Evolutionary conservation across 225 moss, liverwort and hornwort genomes (phyloP).

Genomic region (Thuidium tamariscinum): DNA sequence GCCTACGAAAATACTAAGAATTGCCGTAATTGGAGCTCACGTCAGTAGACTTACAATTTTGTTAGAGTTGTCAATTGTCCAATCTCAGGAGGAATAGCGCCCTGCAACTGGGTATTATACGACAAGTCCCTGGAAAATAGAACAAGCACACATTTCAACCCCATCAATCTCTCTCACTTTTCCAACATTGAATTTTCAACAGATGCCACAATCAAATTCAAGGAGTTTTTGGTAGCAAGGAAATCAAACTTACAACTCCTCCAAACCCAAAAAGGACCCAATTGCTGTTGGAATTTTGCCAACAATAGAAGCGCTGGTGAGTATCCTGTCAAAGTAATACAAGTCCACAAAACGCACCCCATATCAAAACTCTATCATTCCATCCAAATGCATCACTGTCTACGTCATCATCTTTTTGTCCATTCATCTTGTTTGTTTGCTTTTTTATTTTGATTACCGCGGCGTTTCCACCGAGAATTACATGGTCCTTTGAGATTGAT

Average conservation of each 20-base stretch:
- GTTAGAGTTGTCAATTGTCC: conserved; percentile 9
- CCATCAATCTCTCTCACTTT: not conserved
- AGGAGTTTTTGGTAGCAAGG: not conserved
- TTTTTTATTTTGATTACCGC: not conserved
- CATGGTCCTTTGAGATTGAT: no score
- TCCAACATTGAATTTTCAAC: not conserved
- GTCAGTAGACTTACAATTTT: conserved; percentile 11
- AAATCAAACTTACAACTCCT: conserved; percentile 1
- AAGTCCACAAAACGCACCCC: not conserved
- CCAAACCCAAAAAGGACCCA: conserved; percentile 8
- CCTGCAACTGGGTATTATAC: not conserved
- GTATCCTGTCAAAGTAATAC: not conserved
- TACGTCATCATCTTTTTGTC: not conserved
- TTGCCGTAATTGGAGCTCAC: not conserved
- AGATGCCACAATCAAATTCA: not conserved
- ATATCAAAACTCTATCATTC: not conserved
- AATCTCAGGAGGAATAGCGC: conserved; percentile 9
- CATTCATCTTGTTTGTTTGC: not conserved
- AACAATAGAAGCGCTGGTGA: not conserved
- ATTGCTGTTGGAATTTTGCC: conserved; percentile 14
- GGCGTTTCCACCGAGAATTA: not conserved
- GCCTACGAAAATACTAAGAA: no score
- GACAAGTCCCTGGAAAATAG: conserved; percentile 23
- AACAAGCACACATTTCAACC: not conserved
- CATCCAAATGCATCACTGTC: not conserved